These are phyloP conservation scores for Pulveroboletus ridleyi DNA, from an alignment of 1,284 basidiomycete species.

Conservation along the genomic window DNA sequence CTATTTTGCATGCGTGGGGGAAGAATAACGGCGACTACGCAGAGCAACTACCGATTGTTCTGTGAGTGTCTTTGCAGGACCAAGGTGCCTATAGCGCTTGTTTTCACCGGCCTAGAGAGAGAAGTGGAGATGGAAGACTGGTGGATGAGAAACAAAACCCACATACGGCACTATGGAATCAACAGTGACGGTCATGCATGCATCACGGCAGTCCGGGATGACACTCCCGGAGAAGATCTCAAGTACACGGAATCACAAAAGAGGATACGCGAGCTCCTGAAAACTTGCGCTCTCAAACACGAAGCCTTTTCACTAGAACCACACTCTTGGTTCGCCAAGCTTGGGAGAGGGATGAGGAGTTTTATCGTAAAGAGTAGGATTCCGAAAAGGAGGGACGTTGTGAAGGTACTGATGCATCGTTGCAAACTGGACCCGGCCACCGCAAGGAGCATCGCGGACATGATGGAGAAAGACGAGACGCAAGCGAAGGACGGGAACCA, in stretches of 20 bases:
- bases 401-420: conserved; percentile 32
- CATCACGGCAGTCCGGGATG: conserved; percentile 43
- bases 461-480: conserved; percentile 32
- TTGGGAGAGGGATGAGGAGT: conserved; percentile 24
- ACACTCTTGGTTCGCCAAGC: conserved; percentile 26
- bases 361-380: conserved; percentile 27
- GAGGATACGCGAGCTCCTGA: conserved; percentile 30
- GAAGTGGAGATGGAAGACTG: conserved; percentile 46
- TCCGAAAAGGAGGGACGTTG: conserved; percentile 29
- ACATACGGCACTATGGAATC: conserved; percentile 41
- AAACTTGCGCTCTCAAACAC: conserved; percentile 23
- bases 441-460: conserved; percentile 30
- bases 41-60: conserved; percentile 46
- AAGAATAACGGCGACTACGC: conserved; percentile 41
- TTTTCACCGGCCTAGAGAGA: conserved; percentile 46
- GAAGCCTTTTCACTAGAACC: conserved; percentile 26
- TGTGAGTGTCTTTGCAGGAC: conserved; percentile 39
- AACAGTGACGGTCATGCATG: conserved; percentile 43
- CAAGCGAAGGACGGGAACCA: conserved; percentile 9
- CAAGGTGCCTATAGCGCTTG: conserved; percentile 44
- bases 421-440: conserved; percentile 38
- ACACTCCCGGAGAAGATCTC: conserved; percentile 27
- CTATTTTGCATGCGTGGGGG: conserved; percentile 46
- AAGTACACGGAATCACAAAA: conserved; percentile 33
- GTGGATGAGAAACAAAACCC: conserved; percentile 42